These are phyloP conservation scores for Globisporangium iwayamae DNA, from an alignment of 352 stramenopile genomes.

Conservation along the genomic window DNA sequence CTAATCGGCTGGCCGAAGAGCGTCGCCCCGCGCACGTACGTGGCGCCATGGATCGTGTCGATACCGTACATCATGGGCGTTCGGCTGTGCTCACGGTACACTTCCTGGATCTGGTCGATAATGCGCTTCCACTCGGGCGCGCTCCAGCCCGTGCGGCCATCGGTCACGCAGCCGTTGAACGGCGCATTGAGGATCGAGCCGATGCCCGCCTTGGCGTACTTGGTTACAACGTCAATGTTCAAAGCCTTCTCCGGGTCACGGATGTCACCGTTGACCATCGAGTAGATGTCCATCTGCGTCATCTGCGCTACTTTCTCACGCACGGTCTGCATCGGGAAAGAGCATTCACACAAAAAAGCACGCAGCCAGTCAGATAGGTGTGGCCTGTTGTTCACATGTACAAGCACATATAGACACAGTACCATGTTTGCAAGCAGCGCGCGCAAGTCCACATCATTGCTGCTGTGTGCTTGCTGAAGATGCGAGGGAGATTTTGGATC, in stretches of 20 bases:
- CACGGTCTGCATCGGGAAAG: slow-evolving; percentile 28
- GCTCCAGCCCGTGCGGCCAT: slow-evolving; percentile 58
- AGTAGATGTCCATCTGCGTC: slow-evolving; percentile 90
- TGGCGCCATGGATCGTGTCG: slow-evolving; percentile 89
- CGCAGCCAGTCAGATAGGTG: not conserved
- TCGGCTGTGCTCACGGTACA: slow-evolving; percentile 54
- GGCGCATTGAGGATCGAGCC: slow-evolving; percentile 87
- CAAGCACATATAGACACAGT: not conserved
- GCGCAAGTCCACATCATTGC: slow-evolving; percentile 3
- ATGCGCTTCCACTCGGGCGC: slow-evolving; percentile 61
- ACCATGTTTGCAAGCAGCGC: slow-evolving; percentile 18
- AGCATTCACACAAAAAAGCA: not conserved
- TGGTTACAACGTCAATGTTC: slow-evolving; percentile 41
- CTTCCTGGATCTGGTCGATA: slow-evolving; percentile 68
- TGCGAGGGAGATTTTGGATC: not conserved
- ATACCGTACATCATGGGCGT: slow-evolving; percentile 85
- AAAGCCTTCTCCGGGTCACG: slow-evolving; percentile 43
- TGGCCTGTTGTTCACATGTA: not conserved
- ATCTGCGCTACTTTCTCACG: slow-evolving; percentile 83
- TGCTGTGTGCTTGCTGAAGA: not conserved
- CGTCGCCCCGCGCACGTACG: slow-evolving; percentile 80
- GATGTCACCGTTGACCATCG: slow-evolving; percentile 61
- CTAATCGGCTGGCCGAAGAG: slow-evolving; percentile 88
- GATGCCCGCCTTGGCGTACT: slow-evolving; percentile 71
- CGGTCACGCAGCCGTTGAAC: slow-evolving; percentile 38